Conservation (phyloP, 176 grass and related monocot genomes). For the Tillandsia leiboldiana region DNA sequence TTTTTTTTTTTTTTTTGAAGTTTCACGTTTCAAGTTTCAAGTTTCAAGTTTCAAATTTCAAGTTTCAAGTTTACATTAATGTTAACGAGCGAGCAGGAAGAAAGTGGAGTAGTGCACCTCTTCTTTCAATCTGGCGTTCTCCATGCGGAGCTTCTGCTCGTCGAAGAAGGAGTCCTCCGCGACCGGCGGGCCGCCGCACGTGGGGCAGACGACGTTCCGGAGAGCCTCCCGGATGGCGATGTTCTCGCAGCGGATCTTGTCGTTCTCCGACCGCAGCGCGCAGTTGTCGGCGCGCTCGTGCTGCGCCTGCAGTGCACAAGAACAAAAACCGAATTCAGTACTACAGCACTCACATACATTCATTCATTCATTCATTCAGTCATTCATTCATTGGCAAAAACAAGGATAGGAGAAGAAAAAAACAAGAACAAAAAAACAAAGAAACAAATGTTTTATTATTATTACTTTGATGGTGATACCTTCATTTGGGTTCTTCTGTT, state of each 20-base stretch:
- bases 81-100: no score
- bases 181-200: conserved; percentile 36
- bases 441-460: neutral
- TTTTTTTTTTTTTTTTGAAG: no score
- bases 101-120: conserved; percentile 14
- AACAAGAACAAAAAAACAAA: neutral
- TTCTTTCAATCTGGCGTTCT: conserved; percentile 69
- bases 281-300: conserved; percentile 56
- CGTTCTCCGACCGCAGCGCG: conserved; percentile 58
- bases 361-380: no score
- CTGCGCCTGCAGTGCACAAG: conserved; percentile 28
- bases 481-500: conserved; percentile 76
- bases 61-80: no score
- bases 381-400: neutral
- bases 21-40: no score
- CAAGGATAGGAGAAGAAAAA: neutral
- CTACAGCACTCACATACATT: no score
- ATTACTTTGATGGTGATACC: conserved; percentile 19
- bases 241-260: conserved; percentile 73
- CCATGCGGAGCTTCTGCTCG: conserved; percentile 52
- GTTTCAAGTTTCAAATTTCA: no score
- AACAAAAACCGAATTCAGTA: no score
- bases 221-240: conserved; percentile 39
- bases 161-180: conserved; percentile 34
- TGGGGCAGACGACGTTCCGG: conserved; percentile 30